Evolutionary conservation across 768 basidiomycete species (phyloP), one percentile per base, ranked within the genome.

Genomic region (Termitomyces eurrhizus): DNA sequence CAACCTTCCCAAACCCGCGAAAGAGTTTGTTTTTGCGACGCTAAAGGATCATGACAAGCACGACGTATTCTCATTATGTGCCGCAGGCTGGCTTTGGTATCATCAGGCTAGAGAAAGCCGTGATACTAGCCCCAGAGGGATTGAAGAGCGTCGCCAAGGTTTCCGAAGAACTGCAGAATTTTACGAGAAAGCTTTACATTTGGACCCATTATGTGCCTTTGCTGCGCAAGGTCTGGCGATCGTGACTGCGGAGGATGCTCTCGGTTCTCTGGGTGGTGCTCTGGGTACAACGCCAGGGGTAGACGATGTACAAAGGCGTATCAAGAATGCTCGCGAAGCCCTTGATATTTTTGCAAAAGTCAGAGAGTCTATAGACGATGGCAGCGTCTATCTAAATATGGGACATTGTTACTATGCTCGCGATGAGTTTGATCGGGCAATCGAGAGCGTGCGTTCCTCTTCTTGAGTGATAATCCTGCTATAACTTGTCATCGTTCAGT

Each of bases 211-310:
- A 32, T 97, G 94, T 72, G 93, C 93, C 2, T 86, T 94, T 62
- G 97, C 95, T 3, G 97, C 96, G 6, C 94, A 97, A 70, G 96
- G 96, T 2, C 79, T 99, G 8, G 97, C 95, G 1, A 98, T 98
- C 64, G 86, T 92, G 4, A 87, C 93, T 2, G 96, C 95, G 0
- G 97, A 99, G 70, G 94, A 96, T 71, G 88, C 89, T 0, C 74
- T 98, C 11, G 91, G 92, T 2, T 80, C 82, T 13, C 69, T 88
- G 57, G 83, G 83, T 13, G 87, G 87, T 36, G 78, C 78, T 5
- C 66, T 82, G 3, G 75, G 79, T 4, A 72, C 78, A 5, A 74
- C 77, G 7, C 75, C 80, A 3, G 75, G 76, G 1, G 65, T 69
- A 45, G 92, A 92, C 32, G 93, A 95, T 61, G 74, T 77, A 0